phyloP scores from a whole-genome alignment of 331 rosid species.

The Pyracantha coccinea region DNA sequence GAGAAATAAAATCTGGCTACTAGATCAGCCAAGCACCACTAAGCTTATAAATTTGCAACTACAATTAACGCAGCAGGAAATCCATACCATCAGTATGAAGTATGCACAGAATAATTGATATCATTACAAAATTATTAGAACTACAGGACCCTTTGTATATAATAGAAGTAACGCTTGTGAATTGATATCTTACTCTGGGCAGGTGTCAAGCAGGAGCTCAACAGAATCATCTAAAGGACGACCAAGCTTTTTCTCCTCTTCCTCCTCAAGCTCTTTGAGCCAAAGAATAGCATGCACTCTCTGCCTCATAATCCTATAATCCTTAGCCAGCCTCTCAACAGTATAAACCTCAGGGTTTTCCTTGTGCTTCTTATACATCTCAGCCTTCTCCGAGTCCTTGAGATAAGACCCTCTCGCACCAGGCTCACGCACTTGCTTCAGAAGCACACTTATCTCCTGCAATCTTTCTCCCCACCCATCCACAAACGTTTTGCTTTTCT shows the following conservation, averaged over 20 bases:
- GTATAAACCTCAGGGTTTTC: constrained; percentile 68
- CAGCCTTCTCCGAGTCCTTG: constrained; percentile 82
- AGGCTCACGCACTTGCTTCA: constrained; percentile 79
- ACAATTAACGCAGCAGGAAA: background rate
- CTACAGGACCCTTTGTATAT: background rate
- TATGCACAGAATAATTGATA: background rate
- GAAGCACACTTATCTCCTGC: constrained; percentile 34
- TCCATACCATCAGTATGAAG: background rate
- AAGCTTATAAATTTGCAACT: background rate
- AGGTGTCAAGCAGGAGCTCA: constrained; percentile 73
- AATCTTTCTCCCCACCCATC: constrained; percentile 54
- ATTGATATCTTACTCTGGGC: constrained; percentile 58
- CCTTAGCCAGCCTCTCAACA: constrained; percentile 71
- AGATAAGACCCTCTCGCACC: constrained; percentile 86
- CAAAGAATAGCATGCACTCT: constrained; percentile 96
- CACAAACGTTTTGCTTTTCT: constrained; percentile 32
- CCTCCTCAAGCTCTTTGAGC: constrained; percentile 86
- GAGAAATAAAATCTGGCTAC: background rate
- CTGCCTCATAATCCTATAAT: constrained; percentile 91
- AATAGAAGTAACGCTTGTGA: background rate
- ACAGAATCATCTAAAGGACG: constrained; percentile 79
- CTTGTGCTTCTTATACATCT: constrained; percentile 75
- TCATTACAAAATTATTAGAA: background rate
- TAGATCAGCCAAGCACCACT: background rate
- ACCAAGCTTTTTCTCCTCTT: constrained; percentile 80